Base-by-base conservation (phyloP, 148 eudicot genomes). In the Amaranthus hypochondriacus region DNA sequence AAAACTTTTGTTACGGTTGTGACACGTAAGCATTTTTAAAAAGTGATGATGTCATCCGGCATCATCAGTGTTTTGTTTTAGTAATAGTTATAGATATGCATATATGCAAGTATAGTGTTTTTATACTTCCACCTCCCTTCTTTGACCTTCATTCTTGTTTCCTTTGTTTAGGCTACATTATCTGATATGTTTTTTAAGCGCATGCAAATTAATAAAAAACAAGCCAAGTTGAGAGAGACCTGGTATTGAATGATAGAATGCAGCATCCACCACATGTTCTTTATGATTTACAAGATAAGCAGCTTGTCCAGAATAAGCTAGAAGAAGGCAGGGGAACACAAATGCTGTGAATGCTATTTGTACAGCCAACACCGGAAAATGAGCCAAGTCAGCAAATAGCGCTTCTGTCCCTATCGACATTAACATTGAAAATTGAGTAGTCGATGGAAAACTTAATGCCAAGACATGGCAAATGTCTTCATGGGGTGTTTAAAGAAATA, bases 261-360 rank as follows among this genome's bases (percentile, higher is more conserved):
- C 39, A 2, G 39, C 96, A 85, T 95, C 92, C 42, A 48, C 49
- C 6, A 85, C 93, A 81, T 95, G 98, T 5, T 84, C 89, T 56
- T 77, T 79, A 76, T 95, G 84, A 68, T 87, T 70, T 83, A 86
- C 84, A 58, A 95, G 96, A 78, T 92, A 95, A 42, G 98, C 98
- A 57, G 98, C 98, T 82, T 95, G 98, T 56, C 98, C 98, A 55
- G 89, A 83, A 84, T 95, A 95, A 73, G 97, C 96, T 71, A 95
- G 81, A 73, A 95, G 97, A 82, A 95, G 97, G 81, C 96, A 89
- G 71, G 98, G 98, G 77, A 95, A 95, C 46, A 95, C 98, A 59
- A 95, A 66, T 0, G 71, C 84, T 56, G 97, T 95, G 78, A 95
- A 95, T 63, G 98, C 98, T 61, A 92, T 87, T 86, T 95, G 98